phyloP scores from a whole-genome alignment of 345 rosid species.

The Murraya paniculata region DNA sequence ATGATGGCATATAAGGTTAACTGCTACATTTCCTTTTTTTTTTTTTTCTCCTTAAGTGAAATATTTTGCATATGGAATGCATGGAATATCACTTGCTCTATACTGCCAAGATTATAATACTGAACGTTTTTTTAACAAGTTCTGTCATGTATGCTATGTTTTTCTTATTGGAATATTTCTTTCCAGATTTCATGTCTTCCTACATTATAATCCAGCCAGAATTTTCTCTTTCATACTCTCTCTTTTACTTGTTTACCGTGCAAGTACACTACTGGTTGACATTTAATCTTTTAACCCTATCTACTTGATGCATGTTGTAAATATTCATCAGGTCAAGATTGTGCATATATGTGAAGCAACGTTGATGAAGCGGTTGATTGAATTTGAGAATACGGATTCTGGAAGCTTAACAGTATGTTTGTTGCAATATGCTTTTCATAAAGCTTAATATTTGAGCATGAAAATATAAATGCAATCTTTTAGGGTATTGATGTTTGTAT shows the following conservation, averaged over 20 bases:
- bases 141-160: neutral
- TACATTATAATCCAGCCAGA: neutral
- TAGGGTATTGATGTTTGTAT: neutral
- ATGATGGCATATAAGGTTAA: neutral
- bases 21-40: neutral
- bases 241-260: neutral
- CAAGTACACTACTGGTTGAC: neutral
- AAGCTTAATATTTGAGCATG: neutral
- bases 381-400: slow-evolving; percentile 83
- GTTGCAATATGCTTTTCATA: slow-evolving; percentile 4
- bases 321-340: slow-evolving; percentile 52
- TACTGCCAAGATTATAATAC: neutral
- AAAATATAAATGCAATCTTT: neutral
- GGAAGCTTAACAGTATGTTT: slow-evolving; percentile 78
- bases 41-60: neutral
- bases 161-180: neutral
- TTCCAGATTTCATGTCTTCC: neutral
- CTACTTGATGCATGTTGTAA: slow-evolving; percentile 18
- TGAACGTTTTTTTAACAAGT: neutral
- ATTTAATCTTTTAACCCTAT: neutral
- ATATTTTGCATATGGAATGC: too few relatives aligned
- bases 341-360: slow-evolving; percentile 97
- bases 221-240: neutral
- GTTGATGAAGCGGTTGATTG: slow-evolving; percentile 77
- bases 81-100: neutral